Evolutionary conservation across 805 yeast genomes (phyloP), one percentile per base, ranked within the genome.

Genomic region (Lipomyces mesembrius): DNA sequence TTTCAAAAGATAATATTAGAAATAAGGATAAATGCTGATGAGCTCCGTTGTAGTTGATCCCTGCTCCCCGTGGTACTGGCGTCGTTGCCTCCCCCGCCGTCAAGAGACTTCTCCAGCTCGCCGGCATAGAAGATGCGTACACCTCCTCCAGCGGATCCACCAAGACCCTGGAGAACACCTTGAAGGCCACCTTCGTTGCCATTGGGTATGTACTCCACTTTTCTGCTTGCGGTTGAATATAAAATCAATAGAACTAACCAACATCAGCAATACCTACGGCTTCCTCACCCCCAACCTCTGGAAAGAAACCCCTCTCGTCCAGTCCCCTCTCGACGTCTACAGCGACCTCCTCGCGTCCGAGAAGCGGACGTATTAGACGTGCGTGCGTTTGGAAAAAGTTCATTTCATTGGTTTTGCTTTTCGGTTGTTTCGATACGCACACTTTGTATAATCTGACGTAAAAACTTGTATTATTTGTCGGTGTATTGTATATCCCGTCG

Each of bases 11-110:
- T 17, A n/a, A 7, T n/a, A 17, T 43, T 17, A 17, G 22, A 8
- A 17, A n/a, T 6, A 12, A 6, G 8, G 11, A 34, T 17, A 6
- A 43, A 43, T 43, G 22, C 49, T 43, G 22, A 43, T 17, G 22
- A 17, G 20, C 8, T 43, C 9, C 49, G 9, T 17, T 17, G 25
- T 52, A 62, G 89, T 77, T 95, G 82, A 93, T 95, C 82, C 99
- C 99, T 84, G 99, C 99, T 77, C 98, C 99, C 89, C 95, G 99
- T 89, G 99, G 99, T 94, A 92, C 97, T 83, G 98, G 98, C 90
- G 91, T 95, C 81, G 97, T 95, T 78, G 99, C 99, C 81, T 95
- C 99, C 78, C 98, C 99, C 83, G 97, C 97, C 77, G 98, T 95
- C 83, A 94, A 93, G 91, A 92, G 92, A 86, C 89, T 95, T 84